Evolutionary conservation across 2,329 filamentous ascomycete species (phyloP).

Genomic region (Colletotrichum endophyticum): DNA sequence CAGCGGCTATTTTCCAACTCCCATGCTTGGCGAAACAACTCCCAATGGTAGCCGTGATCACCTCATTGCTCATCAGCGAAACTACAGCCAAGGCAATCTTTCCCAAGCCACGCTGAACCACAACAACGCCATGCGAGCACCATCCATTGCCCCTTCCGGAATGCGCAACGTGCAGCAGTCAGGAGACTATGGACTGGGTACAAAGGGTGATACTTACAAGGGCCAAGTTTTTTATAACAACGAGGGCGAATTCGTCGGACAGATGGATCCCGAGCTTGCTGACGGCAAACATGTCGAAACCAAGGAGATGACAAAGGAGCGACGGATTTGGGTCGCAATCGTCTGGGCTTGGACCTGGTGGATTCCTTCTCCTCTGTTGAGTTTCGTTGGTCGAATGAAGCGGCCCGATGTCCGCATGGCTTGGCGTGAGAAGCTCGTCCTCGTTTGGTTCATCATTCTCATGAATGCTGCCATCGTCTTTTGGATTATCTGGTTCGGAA

Average conservation of each 20-base stretch:
- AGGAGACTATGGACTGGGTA: constrained; percentile 89
- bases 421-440: constrained; percentile 92
- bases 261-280: constrained; percentile 78
- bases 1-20: constrained; percentile 73
- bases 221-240: constrained; percentile 77
- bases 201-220: constrained; percentile 80
- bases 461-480: constrained; percentile 86
- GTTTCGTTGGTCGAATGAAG: constrained; percentile 91
- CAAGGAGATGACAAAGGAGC: constrained; percentile 63
- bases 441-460: constrained; percentile 80
- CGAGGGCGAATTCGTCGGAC: constrained; percentile 70
- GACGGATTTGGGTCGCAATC: constrained; percentile 79
- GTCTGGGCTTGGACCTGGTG: constrained; percentile 92
- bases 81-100: constrained; percentile 59
- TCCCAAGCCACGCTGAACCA: constrained; percentile 58
- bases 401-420: constrained; percentile 95
- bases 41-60: constrained; percentile 76
- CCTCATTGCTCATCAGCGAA: constrained; percentile 64
- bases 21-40: constrained; percentile 60
- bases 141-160: constrained; percentile 66
- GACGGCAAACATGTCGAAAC: constrained; percentile 79
- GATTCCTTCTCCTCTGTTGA: constrained; percentile 86
- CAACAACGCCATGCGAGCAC: constrained; percentile 46
- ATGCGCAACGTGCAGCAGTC: constrained; percentile 53
- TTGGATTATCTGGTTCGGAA: constrained; percentile 88